Base-by-base conservation (phyloP, 768 basidiomycete species). In the Cytidiella melzeri region DNA sequence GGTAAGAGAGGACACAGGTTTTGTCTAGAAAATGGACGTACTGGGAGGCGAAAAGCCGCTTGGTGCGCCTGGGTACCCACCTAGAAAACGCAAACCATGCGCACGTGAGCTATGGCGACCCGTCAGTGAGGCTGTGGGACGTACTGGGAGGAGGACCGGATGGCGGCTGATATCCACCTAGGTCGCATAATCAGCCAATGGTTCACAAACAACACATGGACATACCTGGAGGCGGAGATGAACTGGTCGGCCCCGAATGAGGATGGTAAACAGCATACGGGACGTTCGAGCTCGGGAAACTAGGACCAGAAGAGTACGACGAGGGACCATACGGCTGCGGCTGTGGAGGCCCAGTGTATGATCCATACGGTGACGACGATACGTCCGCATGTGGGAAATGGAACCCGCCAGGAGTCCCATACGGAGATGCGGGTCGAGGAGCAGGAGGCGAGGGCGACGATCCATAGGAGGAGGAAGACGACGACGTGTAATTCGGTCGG, bases 371-470 rank as follows among this genome's bases (percentile, higher is more conserved):
- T n/a, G n/a, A n/a, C 44, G 44, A 15, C 7, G 7, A 34, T 3
- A 48, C 19, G 4, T 57, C 55, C 18, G 60, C 42, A 51, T 58
- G 38, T 54, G 61, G 43, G 59, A 65, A 57, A 52, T 54, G 36
- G 59, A 56, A 60, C 3, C 52, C 57, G 11, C 58, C 56, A 11
- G 39, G 19, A 6, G 45, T 19, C 15, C 45, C 45, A 30, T 36
- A 46, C 45, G 28, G 13, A 3, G 45, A 46, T n/a, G 46, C 19
- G 23, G 25, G 40, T 40, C 39, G 30, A 18, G 46, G 21, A 19
- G 45, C 25, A 21, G 46, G 12, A 20, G 12, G 21, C 43, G 47
- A 30, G n/a, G 42, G 34, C 50, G 50, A 41, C 4, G 45, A 15
- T 27, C 18, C n/a, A 9, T n/a, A 21, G 36, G 23, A 11, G 46